Evolutionary conservation across 1,284 basidiomycete genomes (phyloP).

Genomic region (Ustilago lituana): DNA sequence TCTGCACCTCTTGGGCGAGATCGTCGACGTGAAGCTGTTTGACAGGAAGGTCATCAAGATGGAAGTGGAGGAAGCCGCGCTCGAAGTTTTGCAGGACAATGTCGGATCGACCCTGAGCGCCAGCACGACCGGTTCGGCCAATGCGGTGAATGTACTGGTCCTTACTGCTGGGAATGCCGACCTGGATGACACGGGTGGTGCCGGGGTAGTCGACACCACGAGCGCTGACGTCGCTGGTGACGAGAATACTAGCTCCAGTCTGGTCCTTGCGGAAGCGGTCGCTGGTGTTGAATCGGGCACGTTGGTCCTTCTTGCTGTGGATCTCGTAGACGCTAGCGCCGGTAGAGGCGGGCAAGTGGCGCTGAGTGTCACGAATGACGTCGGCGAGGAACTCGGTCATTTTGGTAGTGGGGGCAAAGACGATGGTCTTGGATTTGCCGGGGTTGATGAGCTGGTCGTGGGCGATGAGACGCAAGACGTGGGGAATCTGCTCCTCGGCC

Average conservation of each 20-base stretch:
- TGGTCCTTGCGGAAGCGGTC: constrained; percentile 76
- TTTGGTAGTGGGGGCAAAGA: constrained; percentile 91
- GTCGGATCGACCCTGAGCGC: constrained; percentile 80
- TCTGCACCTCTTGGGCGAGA: constrained; percentile 71
- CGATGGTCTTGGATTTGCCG: constrained; percentile 79
- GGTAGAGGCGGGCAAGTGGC: constrained; percentile 29
- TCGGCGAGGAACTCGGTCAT: constrained; percentile 79
- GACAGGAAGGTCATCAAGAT: constrained; percentile 78
- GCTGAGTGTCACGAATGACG: constrained; percentile 64
- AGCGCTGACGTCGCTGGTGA: constrained; percentile 69
- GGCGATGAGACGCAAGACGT: constrained; percentile 81
- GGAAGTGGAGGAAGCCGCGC: constrained; percentile 75
- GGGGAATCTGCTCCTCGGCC: constrained; percentile 79
- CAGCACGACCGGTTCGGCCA: constrained; percentile 86
- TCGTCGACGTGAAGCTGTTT: constrained; percentile 73
- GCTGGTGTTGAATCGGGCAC: constrained; percentile 75
- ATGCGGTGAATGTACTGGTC: constrained; percentile 92
- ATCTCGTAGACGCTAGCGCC: constrained; percentile 75
- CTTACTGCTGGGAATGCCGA: constrained; percentile 78
- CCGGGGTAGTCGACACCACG: constrained; percentile 72
- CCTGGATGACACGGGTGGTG: constrained; percentile 91
- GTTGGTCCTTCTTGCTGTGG: constrained; percentile 82
- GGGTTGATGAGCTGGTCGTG: constrained; percentile 87
- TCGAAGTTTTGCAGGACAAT: constrained; percentile 87
- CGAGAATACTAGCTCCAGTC: constrained; percentile 69